These are phyloP conservation scores for Macadamia integrifolia DNA, from an alignment of 164 flowering plant species.

Conservation along the genomic window DNA sequence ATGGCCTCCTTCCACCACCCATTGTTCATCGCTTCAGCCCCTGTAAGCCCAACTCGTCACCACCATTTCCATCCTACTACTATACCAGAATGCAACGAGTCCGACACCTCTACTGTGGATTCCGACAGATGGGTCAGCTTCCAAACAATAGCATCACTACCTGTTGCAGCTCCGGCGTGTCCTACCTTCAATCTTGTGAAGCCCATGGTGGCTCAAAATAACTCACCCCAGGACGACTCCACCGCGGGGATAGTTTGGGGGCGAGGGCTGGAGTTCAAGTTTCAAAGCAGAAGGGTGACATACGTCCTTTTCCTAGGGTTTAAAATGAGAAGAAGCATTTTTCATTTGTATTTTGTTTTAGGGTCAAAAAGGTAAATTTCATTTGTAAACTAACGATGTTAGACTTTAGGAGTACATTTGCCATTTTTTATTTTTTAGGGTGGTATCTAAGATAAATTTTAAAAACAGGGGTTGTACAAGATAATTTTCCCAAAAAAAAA, in stretches of 20 bases:
- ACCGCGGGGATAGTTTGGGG: slow-evolving; percentile 14
- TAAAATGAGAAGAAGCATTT: no score
- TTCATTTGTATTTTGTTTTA: no score
- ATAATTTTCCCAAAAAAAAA: no score
- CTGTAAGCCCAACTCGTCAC: slow-evolving; percentile 75
- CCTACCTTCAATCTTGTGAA: no score
- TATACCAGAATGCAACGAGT: slow-evolving; percentile 82
- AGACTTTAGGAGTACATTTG: no score
- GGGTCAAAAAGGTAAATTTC: no score
- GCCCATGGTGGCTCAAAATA: slow-evolving; percentile 8
- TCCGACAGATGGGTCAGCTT: slow-evolving; percentile 77
- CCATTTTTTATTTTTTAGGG: no score
- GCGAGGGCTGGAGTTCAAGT: slow-evolving; percentile 56
- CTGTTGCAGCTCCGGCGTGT: slow-evolving; percentile 16
- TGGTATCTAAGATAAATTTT: no score
- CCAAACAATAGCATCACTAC: slow-evolving; percentile 26
- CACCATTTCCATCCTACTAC: slow-evolving; percentile 44
- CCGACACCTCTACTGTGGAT: slow-evolving; percentile 64
- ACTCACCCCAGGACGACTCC: slow-evolving; percentile 52
- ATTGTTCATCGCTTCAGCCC: slow-evolving; percentile 74
- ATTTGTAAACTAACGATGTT: no score
- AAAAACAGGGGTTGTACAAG: no score
- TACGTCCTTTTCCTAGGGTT: no score
- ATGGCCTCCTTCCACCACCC: slow-evolving; percentile 41
- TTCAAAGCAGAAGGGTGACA: slow-evolving; percentile 43